Evolutionary conservation across 768 basidiomycete genomes (phyloP).

Genomic region (Daedalea quercina): DNA sequence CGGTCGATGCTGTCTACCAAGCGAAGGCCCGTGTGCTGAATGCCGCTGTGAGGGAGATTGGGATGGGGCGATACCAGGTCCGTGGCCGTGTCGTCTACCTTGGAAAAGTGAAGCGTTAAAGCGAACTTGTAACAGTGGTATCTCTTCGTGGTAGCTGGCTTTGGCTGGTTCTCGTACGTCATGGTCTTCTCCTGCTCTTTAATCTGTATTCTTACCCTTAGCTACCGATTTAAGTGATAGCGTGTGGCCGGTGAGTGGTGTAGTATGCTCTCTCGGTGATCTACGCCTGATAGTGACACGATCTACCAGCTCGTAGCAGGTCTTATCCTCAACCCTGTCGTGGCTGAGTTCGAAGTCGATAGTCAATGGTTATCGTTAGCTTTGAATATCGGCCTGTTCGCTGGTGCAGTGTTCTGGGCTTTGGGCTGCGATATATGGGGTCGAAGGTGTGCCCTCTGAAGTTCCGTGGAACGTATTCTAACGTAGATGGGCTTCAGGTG

Average conservation of each 20-base stretch:
- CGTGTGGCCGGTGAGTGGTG: slow-evolving; percentile 56
- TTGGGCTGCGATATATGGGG: slow-evolving; percentile 48
- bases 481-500: slow-evolving; percentile 23
- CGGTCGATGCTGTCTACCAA: slow-evolving; percentile 38
- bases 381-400: slow-evolving; percentile 45
- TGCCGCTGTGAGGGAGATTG: slow-evolving; percentile 42
- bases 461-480: background rate
- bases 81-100: background rate
- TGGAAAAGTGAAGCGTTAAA: background rate
- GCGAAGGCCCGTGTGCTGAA: slow-evolving; percentile 44
- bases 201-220: background rate
- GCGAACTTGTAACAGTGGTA: slow-evolving; percentile 39
- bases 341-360: slow-evolving; percentile 42
- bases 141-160: slow-evolving; percentile 61
- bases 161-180: slow-evolving; percentile 71
- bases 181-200: background rate
- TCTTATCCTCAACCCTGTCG: slow-evolving; percentile 40
- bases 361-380: slow-evolving; percentile 45
- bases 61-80: slow-evolving; percentile 53
- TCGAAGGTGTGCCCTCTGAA: slow-evolving; percentile 26
- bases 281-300: background rate
- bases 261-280: background rate
- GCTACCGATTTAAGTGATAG: slow-evolving; percentile 42
- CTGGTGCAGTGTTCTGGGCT: slow-evolving; percentile 44
- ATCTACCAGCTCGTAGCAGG: slow-evolving; percentile 30